These are phyloP conservation scores for Colletotrichum phormii DNA, from an alignment of 2,329 filamentous ascomycete species.

Conservation along the genomic window DNA sequence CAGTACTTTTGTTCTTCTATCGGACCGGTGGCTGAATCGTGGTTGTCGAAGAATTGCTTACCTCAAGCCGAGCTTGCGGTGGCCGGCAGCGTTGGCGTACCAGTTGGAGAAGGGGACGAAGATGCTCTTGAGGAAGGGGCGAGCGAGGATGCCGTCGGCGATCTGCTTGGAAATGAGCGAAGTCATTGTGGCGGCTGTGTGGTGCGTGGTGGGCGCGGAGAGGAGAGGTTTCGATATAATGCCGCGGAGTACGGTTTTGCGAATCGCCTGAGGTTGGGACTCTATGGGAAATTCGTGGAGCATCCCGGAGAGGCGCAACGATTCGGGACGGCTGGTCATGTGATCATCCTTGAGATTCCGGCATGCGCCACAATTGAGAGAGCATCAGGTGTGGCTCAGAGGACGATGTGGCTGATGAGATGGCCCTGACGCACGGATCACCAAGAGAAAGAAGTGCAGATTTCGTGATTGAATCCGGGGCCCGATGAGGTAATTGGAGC, in stretches of 20 bases:
- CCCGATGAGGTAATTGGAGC: conserved; percentile 29
- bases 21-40: background rate
- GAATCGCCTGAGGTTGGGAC: conserved; percentile 32
- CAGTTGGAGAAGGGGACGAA: conserved; percentile 86
- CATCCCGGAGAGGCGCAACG: conserved; percentile 35
- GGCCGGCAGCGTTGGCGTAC: conserved; percentile 91
- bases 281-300: conserved; percentile 35
- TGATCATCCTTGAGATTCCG: conserved; percentile 29
- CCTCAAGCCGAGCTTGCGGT: conserved; percentile 92
- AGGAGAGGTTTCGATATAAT: conserved; percentile 35
- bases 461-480: conserved; percentile 12
- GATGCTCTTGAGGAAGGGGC: conserved; percentile 85
- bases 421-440: conserved; percentile 7
- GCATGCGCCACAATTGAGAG: background rate
- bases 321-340: conserved; percentile 34
- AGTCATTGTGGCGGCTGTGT: conserved; percentile 66
- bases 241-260: conserved; percentile 36
- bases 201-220: conserved; percentile 43
- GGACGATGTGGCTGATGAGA: background rate
- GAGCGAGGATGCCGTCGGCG: conserved; percentile 68
- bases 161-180: conserved; percentile 54
- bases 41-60: conserved; percentile 58
- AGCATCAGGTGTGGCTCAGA: background rate
- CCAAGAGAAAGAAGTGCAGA: background rate
- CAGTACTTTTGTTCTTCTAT: background rate